Conservation (phyloP, 2,329 filamentous ascomycete species). For the Fusarium praegraminearum region DNA sequence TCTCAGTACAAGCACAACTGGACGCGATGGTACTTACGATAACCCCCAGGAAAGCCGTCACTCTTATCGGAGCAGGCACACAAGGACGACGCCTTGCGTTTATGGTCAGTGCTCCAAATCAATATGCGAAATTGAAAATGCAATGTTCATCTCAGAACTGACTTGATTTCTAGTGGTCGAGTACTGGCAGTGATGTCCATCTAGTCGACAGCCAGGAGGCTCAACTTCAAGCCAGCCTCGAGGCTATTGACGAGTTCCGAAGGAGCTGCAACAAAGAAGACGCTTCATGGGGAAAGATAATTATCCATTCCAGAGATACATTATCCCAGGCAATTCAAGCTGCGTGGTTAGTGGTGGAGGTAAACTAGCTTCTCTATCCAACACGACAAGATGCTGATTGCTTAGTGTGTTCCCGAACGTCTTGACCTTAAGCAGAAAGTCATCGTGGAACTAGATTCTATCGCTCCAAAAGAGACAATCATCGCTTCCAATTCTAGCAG, state of each 20-base stretch:
- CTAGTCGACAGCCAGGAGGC: slow-evolving; percentile 45
- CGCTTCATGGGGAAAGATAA: slow-evolving; percentile 38
- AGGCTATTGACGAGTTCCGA: slow-evolving; percentile 46
- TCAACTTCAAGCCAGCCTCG: slow-evolving; percentile 46
- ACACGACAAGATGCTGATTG: background rate
- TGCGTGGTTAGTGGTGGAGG: slow-evolving; percentile 49
- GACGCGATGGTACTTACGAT: slow-evolving; percentile 32
- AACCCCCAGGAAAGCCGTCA: slow-evolving; percentile 33
- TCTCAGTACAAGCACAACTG: background rate
- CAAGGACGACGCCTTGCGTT: slow-evolving; percentile 50
- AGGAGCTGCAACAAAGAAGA: background rate
- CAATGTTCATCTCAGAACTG: background rate
- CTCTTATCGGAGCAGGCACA: slow-evolving; percentile 49
- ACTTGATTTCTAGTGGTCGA: slow-evolving; percentile 47
- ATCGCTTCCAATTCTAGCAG: slow-evolving; percentile 63
- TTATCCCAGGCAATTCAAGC: slow-evolving; percentile 37
- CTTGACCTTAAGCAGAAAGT: slow-evolving; percentile 56
- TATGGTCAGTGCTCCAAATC: slow-evolving; percentile 42
- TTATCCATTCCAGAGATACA: slow-evolving; percentile 35
- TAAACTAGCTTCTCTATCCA: background rate
- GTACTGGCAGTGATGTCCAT: slow-evolving; percentile 47
- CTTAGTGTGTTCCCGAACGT: slow-evolving; percentile 59
- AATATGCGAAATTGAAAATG: background rate
- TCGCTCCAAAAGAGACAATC: slow-evolving; percentile 53
- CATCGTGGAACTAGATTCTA: slow-evolving; percentile 55